Evolutionary conservation across 768 basidiomycete species (phyloP).

Genomic region (Tricholoma furcatifolium): DNA sequence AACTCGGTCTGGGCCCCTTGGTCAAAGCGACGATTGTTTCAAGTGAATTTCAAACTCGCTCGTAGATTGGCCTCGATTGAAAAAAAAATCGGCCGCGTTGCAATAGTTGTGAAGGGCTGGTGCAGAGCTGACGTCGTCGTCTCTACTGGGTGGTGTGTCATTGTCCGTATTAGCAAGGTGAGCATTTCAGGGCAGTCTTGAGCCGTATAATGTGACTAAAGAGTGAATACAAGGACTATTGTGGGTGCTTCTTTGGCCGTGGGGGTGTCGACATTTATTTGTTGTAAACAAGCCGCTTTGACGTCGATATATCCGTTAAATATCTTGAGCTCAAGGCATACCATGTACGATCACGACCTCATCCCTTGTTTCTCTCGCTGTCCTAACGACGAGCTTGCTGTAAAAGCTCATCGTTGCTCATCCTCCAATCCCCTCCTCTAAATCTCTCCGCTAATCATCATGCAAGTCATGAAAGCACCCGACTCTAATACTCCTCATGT

Average conservation of each 20-base stretch:
- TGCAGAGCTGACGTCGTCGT: no score
- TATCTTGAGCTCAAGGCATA: conserved; percentile 20
- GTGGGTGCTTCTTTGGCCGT: conserved; percentile 36
- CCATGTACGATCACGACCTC: conserved; percentile 17
- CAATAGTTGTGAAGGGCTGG: no score
- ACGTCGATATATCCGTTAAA: conserved; percentile 13
- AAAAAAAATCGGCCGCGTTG: no score
- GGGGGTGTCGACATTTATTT: conserved; percentile 37
- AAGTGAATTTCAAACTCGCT: conserved; percentile 7
- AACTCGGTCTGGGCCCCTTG: conserved; percentile 7
- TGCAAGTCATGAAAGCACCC: background rate
- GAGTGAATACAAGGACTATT: conserved; percentile 14
- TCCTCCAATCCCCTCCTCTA: no score
- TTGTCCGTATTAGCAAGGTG: background rate
- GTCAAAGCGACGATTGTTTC: conserved; percentile 14
- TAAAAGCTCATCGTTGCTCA: conserved; percentile 4
- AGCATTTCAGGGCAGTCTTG: background rate
- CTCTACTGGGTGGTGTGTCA: background rate
- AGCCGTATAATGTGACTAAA: background rate
- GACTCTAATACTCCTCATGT: background rate
- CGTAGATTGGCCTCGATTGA: conserved; percentile 11
- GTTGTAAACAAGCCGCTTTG: conserved; percentile 33
- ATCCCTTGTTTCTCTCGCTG: conserved; percentile 16
- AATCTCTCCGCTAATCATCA: background rate
- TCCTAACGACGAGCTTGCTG: conserved; percentile 6